Evolutionary conservation across 495 filamentous ascomycete species (phyloP).

Genomic region (Hypoxylon intermedium): DNA sequence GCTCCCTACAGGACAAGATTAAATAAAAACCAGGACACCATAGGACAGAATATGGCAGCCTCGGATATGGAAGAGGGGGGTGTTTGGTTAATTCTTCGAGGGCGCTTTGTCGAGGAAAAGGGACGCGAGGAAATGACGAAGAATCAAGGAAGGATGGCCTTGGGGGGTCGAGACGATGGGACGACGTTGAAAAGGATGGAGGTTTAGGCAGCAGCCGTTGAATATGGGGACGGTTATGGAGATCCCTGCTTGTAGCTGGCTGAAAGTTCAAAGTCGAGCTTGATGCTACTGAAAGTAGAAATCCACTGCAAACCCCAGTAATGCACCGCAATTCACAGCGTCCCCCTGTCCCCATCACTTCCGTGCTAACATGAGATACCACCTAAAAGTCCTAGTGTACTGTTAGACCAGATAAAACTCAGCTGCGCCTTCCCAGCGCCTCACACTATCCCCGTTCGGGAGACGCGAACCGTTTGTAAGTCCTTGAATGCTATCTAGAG

Average conservation of each 20-base stretch:
- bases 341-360: conserved; percentile 16
- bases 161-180: conserved; percentile 32
- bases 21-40: conserved; percentile 4
- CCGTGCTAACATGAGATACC: conserved; percentile 25
- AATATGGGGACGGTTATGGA: conserved; percentile 34
- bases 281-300: conserved; percentile 27
- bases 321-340: not conserved
- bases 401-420: conserved; percentile 35
- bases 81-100: not conserved
- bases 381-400: conserved; percentile 41
- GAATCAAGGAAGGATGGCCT: conserved; percentile 24
- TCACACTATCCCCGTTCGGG: conserved; percentile 35
- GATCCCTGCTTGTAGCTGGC: conserved; percentile 23
- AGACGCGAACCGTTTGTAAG: conserved; percentile 22
- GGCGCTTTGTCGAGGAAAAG: conserved; percentile 18
- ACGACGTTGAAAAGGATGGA: conserved; percentile 36
- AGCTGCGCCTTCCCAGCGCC: conserved; percentile 41
- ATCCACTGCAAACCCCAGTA: not conserved
- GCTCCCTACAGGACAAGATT: conserved; percentile 13
- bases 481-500: too few relatives aligned
- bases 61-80: conserved; percentile 10
- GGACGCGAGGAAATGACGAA: conserved; percentile 19
- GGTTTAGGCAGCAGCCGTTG: conserved; percentile 47
- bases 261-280: conserved; percentile 12
- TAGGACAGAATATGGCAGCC: conserved; percentile 31